phyloP scores from a whole-genome alignment of 2,329 filamentous ascomycete genomes.

The Parafenestella ontariensis region DNA sequence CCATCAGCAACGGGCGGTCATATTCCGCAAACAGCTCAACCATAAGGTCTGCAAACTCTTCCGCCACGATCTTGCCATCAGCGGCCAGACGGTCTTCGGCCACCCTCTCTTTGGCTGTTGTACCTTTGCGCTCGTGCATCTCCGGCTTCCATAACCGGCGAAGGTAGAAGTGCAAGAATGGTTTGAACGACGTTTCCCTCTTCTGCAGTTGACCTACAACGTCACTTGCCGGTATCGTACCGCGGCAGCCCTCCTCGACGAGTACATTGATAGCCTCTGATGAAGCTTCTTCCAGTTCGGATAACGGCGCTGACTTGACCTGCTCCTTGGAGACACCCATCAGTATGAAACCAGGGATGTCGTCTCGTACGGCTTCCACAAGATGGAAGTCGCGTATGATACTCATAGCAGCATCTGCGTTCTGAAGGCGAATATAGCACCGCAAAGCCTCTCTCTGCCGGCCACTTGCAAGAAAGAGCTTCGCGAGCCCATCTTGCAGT shows the following conservation, averaged over 20 bases:
- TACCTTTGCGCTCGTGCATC: conserved; percentile 56
- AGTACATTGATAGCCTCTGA: conserved; percentile 84
- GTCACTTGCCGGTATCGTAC: conserved; percentile 77
- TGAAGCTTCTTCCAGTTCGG: conserved; percentile 80
- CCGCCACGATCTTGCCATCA: conserved; percentile 73
- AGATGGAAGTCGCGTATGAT: conserved; percentile 88
- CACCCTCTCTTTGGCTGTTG: conserved; percentile 49
- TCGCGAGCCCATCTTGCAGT: conserved; percentile 85
- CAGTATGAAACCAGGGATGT: conserved; percentile 87
- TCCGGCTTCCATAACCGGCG: conserved; percentile 84
- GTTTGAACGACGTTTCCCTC: conserved; percentile 55
- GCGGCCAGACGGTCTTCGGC: conserved; percentile 55
- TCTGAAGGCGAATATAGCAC: conserved; percentile 88
- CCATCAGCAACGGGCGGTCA: conserved; percentile 80
- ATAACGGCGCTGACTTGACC: conserved; percentile 67
- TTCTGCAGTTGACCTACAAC: conserved; percentile 80
- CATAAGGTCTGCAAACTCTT: conserved; percentile 85
- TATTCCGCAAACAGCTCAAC: conserved; percentile 86
- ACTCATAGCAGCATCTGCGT: conserved; percentile 86
- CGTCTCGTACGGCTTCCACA: conserved; percentile 86
- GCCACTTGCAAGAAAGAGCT: conserved; percentile 81
- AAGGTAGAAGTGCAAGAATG: conserved; percentile 93
- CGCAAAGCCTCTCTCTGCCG: conserved; percentile 83
- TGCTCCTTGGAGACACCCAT: conserved; percentile 80
- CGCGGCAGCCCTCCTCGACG: conserved; percentile 89